Conservation (phyloP, 768 basidiomycete genomes). For the Suillus cothurnatus region DNA sequence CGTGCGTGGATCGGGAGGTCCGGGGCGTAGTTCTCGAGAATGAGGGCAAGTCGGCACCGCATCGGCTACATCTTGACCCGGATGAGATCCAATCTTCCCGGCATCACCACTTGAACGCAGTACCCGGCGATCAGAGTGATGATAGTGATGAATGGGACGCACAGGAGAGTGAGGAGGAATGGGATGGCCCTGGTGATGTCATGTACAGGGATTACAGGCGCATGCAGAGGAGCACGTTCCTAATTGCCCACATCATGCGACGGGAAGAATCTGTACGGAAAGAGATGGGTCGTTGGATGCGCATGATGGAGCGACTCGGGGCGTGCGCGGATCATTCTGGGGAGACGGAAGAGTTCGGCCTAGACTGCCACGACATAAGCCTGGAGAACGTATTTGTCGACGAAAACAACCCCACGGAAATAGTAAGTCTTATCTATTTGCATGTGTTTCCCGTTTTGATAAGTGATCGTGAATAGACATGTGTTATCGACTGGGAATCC, state of each 20-base stretch:
- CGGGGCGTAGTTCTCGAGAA: conserved; percentile 73
- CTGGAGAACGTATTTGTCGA: conserved; percentile 87
- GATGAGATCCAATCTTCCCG: conserved; percentile 71
- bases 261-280: conserved; percentile 63
- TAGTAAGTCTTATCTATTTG: conserved; percentile 50
- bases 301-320: conserved; percentile 62
- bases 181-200: conserved; percentile 68
- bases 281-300: conserved; percentile 76
- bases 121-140: conserved; percentile 74
- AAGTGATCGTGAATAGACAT: conserved; percentile 52
- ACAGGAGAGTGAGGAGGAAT: conserved; percentile 77
- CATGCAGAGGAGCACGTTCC: conserved; percentile 78
- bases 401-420: conserved; percentile 60
- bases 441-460: conserved; percentile 13
- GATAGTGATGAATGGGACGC: conserved; percentile 80
- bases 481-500: conserved; percentile 90
- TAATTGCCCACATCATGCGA: conserved; percentile 67
- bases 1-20: conserved; percentile 75
- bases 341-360: conserved; percentile 62
- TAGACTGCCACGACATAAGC: conserved; percentile 87
- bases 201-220: conserved; percentile 86
- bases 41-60: conserved; percentile 75
- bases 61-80: conserved; percentile 79
- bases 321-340: conserved; percentile 31
- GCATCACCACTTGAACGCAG: conserved; percentile 66